Evolutionary conservation across 2,329 filamentous ascomycete species (phyloP), one percentile per base, ranked within the genome.

Genomic region (Diaporthe sp.): DNA sequence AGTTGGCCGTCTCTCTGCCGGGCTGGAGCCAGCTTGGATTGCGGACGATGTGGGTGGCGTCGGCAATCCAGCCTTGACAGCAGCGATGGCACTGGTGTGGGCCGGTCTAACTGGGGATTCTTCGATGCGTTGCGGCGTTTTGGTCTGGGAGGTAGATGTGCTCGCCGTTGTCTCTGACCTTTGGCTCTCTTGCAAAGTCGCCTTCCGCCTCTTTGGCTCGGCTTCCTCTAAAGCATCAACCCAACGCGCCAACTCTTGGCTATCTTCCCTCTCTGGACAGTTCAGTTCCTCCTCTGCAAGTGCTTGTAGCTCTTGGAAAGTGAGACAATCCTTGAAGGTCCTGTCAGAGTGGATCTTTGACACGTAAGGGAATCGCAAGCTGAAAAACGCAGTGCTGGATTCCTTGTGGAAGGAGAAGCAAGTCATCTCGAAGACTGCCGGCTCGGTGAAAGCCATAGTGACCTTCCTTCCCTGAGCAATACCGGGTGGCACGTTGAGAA

Each of bases 401-500:
- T 89, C 88, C 79, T 92, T 94, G 75, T 95, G 93, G 77, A 95
- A 98, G 0, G 93, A 92, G 76, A 94, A 94, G 70, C 94, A 96
- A 32, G 94, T 87, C 74, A 97, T 85, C 78, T 97, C 96, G 72
- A 95, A 94, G 0, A 98, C 91, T 27, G 94, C 89, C 0, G 95
- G 95, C 0, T 87, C 85, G 9, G 87, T 88, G 81, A 97, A 97
- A 1, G 92, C 82, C 2, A 87, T 83, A 0, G 86, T 85, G 76
- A 89, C 83, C 73, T 83, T 75, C 79, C 85, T 80, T 58, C 84
- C 81, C 50, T 81, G 81, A 69, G 86, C 83, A 2, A 88, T 77
- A 0, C 86, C 85, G 15, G 83, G 82, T 15, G 88, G 85, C 27
- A 88, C 83, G 22, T 86, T 83, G 12, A 93, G 78, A 1, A 82